phyloP scores from a whole-genome alignment of 495 filamentous ascomycete species.

The Annulohypoxylon bovei region DNA sequence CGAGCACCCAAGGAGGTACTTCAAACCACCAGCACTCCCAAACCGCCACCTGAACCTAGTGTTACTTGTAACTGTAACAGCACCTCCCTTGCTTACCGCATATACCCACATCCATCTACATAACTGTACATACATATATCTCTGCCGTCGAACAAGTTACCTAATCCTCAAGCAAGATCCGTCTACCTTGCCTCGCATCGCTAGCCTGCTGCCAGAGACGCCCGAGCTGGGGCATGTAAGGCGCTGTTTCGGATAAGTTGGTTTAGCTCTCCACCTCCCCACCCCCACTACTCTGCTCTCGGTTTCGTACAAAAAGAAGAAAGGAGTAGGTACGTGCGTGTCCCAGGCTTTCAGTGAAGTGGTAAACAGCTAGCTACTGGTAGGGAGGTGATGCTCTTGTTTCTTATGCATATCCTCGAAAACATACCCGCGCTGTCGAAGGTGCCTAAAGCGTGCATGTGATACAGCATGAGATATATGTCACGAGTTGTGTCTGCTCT shows the following conservation, averaged over 20 bases:
- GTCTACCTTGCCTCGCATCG: not conserved
- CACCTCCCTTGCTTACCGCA: slow-evolving; percentile 5
- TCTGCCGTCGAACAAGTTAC: not conserved
- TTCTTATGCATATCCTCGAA: not conserved
- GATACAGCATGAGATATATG: not conserved
- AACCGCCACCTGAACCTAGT: not conserved
- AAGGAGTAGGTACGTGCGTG: not conserved
- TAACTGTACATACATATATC: not conserved
- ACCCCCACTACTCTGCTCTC: not conserved
- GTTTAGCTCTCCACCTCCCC: not conserved
- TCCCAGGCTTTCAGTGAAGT: not conserved
- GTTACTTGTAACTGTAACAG: not conserved
- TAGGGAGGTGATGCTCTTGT: not conserved
- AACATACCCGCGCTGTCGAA: not conserved
- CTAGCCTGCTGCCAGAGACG: not conserved
- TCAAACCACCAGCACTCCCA: not conserved
- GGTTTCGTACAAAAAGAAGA: not conserved
- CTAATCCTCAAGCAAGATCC: not conserved
- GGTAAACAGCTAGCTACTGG: not conserved
- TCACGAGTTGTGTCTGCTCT: too few relatives aligned
- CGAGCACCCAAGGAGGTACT: not conserved
- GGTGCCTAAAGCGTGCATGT: not conserved
- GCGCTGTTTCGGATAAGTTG: slow-evolving; percentile 15
- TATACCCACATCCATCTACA: too few relatives aligned
- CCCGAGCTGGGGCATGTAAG: not conserved